Base-by-base conservation (phyloP, 306 rosid genomes). In the Quercus wislizeni region DNA sequence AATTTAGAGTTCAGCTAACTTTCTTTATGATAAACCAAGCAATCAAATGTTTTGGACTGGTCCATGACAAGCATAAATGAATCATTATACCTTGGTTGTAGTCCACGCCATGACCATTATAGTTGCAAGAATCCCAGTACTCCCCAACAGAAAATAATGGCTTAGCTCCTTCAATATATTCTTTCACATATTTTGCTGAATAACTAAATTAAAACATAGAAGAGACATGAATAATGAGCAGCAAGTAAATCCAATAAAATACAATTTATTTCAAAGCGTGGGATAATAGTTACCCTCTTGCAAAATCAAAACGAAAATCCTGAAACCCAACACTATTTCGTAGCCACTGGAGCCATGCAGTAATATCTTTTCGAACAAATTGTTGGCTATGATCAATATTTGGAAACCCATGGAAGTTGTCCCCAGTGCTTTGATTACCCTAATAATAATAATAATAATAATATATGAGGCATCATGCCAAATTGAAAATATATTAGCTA, bases 281-380 rank as follows among this genome's bases (percentile, higher is more conserved):
- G 43, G 21, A 52, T 23, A 41, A 64, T 7, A 81, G 72, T 89
- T 88, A 92, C 97, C 99, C 99, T 73, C 85, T 90, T 18, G 90
- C 93, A 90, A 90, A 92, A 76, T 92, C 99, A 86, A 92, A 94
- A 31, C 97, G 97, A 84, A 94, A 92, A 86, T 94, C 99, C 77
- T 94, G 90, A 85, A 91, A 94, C 55, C 99, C 97, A 59, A 90
- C 88, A 31, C 75, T 83, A 56, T 81, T 56, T 33, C 89, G 89
- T 27, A 94, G 88, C 97, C 97, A 92, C 75, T 71, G 85, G 41
- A 92, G 91, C 99, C 97, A 94, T 67, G 85, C 91, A 71, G 80
- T 68, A 81, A 94, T 88, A 74, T 94, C 97, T 73, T 88, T 94
- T 80, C 97, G 88, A 80, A 94, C 99, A 89, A 92, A 94, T 68